These are phyloP conservation scores for Ogataea dorogensis DNA, from an alignment of 805 yeast species.

Conservation along the genomic window DNA sequence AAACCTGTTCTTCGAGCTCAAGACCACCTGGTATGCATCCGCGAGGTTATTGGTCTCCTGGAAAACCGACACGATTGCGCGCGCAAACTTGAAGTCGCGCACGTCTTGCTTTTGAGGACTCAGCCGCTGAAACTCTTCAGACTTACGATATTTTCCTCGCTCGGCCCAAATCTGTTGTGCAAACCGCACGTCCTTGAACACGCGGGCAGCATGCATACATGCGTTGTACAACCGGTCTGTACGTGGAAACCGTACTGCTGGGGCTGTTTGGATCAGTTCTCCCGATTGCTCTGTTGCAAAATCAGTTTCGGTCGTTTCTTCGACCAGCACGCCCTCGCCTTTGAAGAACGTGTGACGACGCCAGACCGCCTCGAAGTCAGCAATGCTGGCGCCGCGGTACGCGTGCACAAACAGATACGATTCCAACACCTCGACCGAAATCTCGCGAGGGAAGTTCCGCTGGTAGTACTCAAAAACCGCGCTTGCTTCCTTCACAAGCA, in stretches of 20 bases:
- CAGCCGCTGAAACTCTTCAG: conserved; percentile 45
- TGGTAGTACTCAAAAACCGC: conserved; percentile 69
- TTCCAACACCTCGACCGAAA: conserved; percentile 45
- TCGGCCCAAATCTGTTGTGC: conserved; percentile 74
- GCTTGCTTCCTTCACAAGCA: conserved; percentile 67
- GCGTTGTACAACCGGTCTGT: conserved; percentile 54
- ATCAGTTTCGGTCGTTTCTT: conserved; percentile 19
- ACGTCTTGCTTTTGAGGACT: conserved; percentile 38
- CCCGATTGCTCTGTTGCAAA: conserved; percentile 16
- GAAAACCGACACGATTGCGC: conserved; percentile 61
- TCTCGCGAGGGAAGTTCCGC: conserved; percentile 40
- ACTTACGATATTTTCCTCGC: conserved; percentile 70
- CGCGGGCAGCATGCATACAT: conserved; percentile 65
- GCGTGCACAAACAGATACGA: conserved; percentile 51
- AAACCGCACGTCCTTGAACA: conserved; percentile 50
- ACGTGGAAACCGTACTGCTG: conserved; percentile 31
- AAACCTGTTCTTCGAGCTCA: conserved; percentile 66
- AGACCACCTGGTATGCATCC: conserved; percentile 69
- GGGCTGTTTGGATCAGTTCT: conserved; percentile 23
- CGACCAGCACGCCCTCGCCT: conserved; percentile 23
- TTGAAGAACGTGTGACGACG: conserved; percentile 37
- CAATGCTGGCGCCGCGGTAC: conserved; percentile 32
- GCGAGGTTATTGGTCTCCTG: conserved; percentile 52
- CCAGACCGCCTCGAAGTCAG: conserved; percentile 37
- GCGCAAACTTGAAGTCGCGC: conserved; percentile 68